Conservation (phyloP, 2,329 filamentous ascomycete species). For the Colletotrichum tanaceti region DNA sequence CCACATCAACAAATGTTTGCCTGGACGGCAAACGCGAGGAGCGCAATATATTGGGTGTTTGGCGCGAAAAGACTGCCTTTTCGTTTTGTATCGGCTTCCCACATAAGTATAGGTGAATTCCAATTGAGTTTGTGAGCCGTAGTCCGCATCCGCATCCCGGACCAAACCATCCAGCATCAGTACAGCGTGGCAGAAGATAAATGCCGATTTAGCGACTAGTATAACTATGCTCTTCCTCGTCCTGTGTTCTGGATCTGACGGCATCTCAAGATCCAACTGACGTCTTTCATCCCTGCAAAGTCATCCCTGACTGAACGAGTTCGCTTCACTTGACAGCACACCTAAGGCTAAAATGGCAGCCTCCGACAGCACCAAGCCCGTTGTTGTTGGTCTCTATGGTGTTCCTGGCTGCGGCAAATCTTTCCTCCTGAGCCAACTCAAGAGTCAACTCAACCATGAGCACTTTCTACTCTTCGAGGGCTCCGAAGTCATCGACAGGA, state of each 20-base stretch:
- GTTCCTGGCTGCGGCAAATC: constrained; percentile 67
- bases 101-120: neutral
- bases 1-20: neutral
- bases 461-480: constrained; percentile 64
- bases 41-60: neutral
- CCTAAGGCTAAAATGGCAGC: neutral
- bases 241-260: neutral
- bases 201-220: neutral
- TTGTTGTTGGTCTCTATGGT: constrained; percentile 66
- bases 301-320: neutral
- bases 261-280: neutral
- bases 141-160: no score
- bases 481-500: constrained; percentile 56
- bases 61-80: neutral
- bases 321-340: neutral
- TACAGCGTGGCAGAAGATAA: neutral
- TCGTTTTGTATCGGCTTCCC: neutral
- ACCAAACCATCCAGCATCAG: neutral
- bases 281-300: neutral
- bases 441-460: constrained; percentile 47
- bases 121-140: neutral
- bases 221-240: neutral
- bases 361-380: constrained; percentile 46
- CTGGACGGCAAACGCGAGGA: neutral
- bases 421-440: constrained; percentile 55